Percentiles rank a stretch among this genome's conserved stretches.
phyloP scores from a whole-genome alignment of 768 basidiomycete genomes.

The Leucocoprinus leucothites region DNA sequence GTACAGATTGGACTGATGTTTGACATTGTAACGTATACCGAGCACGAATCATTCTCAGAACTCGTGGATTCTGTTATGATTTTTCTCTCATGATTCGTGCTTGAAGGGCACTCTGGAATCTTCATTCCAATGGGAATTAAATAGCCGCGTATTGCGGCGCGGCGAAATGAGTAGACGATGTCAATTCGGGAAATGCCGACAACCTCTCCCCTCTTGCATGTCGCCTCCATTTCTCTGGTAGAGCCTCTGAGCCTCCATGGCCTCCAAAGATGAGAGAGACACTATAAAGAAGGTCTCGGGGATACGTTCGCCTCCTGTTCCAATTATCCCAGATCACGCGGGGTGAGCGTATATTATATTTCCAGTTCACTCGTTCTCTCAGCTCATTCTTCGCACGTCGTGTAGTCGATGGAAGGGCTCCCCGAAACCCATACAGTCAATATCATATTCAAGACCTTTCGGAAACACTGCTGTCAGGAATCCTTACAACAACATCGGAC shows the following conservation, averaged over 20 bases:
- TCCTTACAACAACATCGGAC: not conserved
- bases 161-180: not conserved
- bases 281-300: not conserved
- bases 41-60: not conserved
- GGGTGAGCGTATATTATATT: not conserved
- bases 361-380: not conserved
- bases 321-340: not conserved
- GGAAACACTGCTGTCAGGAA: not conserved
- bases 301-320: not conserved
- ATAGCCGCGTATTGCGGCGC: not conserved
- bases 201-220: slow-evolving; percentile 15
- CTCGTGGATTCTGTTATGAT: not conserved
- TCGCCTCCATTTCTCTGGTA: slow-evolving; percentile 7
- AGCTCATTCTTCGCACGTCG: not conserved
- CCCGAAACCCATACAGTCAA: not conserved
- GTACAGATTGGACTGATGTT: slow-evolving; percentile 6
- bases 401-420: not conserved
- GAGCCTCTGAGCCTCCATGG: slow-evolving; percentile 8
- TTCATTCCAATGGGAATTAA: no score
- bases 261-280: slow-evolving; percentile 10
- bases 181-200: slow-evolving; percentile 14
- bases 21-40: slow-evolving; percentile 3
- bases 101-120: not conserved
- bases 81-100: not conserved
- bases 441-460: not conserved